Evolutionary conservation across 495 filamentous ascomycete species (phyloP).

Genomic region (Pyrenula massariospora): DNA sequence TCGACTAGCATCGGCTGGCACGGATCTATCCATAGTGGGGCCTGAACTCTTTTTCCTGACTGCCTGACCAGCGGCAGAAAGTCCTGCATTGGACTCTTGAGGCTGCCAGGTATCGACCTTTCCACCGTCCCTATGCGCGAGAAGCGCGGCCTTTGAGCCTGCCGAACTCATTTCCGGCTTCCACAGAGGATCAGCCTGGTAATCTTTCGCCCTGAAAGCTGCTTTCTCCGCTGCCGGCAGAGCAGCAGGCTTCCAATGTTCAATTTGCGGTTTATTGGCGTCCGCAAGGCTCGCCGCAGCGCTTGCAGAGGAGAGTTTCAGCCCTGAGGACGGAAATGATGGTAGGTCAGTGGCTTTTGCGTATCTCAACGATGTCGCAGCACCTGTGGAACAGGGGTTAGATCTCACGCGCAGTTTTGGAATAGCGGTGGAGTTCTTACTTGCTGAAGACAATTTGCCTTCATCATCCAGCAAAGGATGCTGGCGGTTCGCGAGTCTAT

Average conservation of each 20-base stretch:
- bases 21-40: constrained; percentile 23
- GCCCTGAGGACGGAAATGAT: constrained; percentile 51
- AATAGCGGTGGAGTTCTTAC: constrained; percentile 16
- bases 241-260: constrained; percentile 47
- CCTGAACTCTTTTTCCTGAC: constrained; percentile 29
- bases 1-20: constrained; percentile 34
- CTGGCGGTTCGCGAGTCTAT: constrained; percentile 24
- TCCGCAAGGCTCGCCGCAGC: constrained; percentile 65
- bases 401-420: neutral
- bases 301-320: constrained; percentile 58
- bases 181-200: constrained; percentile 42
- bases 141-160: constrained; percentile 60
- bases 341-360: constrained; percentile 56
- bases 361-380: constrained; percentile 53
- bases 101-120: constrained; percentile 38
- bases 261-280: constrained; percentile 48
- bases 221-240: constrained; percentile 56
- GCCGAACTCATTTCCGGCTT: constrained; percentile 43
- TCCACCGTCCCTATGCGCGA: constrained; percentile 51
- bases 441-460: constrained; percentile 40
- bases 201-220: constrained; percentile 56
- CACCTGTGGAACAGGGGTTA: constrained; percentile 20
- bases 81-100: constrained; percentile 35
- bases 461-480: constrained; percentile 27
- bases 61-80: constrained; percentile 47